phyloP scores from a whole-genome alignment of 2,329 filamentous ascomycete species.

The Hymenoscyphus occultus region DNA sequence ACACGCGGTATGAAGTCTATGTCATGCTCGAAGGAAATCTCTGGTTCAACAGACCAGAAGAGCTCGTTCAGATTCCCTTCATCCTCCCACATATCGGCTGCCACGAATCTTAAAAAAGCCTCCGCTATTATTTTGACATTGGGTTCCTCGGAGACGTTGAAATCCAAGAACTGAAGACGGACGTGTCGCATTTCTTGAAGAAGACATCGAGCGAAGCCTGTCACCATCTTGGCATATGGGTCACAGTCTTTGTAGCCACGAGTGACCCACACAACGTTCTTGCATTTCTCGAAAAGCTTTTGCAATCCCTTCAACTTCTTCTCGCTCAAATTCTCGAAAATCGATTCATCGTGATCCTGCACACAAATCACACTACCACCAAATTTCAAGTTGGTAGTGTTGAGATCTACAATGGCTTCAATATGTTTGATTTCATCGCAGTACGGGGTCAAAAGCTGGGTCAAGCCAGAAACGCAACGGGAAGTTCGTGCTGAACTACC shows the following conservation, averaged over 20 bases:
- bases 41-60: conserved; percentile 1
- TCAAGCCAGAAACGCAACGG: too few species aligned
- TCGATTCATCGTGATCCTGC: too few species aligned
- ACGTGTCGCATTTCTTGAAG: background rate
- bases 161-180: background rate
- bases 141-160: background rate
- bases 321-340: too few species aligned
- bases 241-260: background rate
- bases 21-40: background rate
- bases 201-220: conserved; percentile 1
- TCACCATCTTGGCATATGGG: conserved; percentile 1
- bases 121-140: background rate
- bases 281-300: too few species aligned
- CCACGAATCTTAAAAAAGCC: background rate
- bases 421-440: too few species aligned
- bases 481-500: too few species aligned
- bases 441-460: too few species aligned
- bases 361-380: too few species aligned
- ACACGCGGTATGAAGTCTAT: background rate
- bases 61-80: background rate
- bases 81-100: conserved; percentile 1
- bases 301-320: too few species aligned
- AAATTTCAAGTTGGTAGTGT: too few species aligned
- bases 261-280: too few species aligned
- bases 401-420: too few species aligned